A percentile compares a stretch with the other conserved stretches of the same genome.
Conservation (phyloP, 2,329 filamentous ascomycete species). For the Zasmidium angulare region DNA sequence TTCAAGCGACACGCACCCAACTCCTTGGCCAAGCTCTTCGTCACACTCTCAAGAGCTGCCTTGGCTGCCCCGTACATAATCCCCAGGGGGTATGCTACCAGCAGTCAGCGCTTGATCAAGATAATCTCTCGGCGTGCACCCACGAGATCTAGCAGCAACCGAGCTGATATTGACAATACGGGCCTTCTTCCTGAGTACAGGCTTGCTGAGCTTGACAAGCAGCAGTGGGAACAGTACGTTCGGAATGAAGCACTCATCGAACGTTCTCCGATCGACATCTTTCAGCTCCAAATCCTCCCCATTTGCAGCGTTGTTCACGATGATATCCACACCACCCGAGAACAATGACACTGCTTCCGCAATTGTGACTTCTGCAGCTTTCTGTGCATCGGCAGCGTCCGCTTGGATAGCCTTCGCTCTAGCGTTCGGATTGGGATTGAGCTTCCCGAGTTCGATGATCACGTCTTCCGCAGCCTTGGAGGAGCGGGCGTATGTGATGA, state of each 20-base stretch:
- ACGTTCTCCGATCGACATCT: neutral
- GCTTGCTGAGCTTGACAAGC: neutral
- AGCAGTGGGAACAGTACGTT: neutral
- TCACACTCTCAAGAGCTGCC: neutral
- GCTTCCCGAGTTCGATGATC: neutral
- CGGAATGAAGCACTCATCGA: neutral
- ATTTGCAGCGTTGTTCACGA: neutral
- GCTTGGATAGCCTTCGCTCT: neutral
- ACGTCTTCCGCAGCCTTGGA: neutral
- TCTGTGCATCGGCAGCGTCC: neutral
- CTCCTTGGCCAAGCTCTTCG: neutral
- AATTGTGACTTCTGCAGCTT: neutral
- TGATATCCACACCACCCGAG: neutral
- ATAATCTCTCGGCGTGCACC: neutral
- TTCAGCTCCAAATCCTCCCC: neutral
- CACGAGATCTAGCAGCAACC: neutral
- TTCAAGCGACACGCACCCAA: neutral
- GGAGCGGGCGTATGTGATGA: neutral
- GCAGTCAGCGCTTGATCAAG: neutral
- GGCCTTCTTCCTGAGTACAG: neutral
- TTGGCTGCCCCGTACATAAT: neutral
- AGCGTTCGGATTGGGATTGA: neutral
- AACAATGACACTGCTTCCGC: neutral
- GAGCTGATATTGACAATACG: neutral
- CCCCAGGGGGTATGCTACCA: neutral